These are phyloP conservation scores for Phytophthora europaea DNA, from an alignment of 352 stramenopile genomes.

Conservation along the genomic window DNA sequence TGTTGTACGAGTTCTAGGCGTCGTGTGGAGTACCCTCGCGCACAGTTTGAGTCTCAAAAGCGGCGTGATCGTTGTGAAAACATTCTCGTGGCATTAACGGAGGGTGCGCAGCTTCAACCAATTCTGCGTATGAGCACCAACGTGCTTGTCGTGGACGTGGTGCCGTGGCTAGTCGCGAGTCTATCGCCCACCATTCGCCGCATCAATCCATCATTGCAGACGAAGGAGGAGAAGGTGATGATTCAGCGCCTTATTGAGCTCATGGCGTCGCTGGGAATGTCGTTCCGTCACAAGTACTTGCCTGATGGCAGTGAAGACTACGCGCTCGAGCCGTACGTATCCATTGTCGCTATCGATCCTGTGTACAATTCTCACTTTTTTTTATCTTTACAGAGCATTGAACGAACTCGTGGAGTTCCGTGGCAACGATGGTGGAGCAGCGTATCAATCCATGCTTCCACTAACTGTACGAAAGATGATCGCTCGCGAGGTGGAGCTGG, in stretches of 20 bases:
- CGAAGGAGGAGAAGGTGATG: constrained; percentile 72
- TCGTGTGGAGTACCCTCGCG: constrained; percentile 77
- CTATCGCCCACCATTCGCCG: constrained; percentile 75
- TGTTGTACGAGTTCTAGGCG: constrained; percentile 82
- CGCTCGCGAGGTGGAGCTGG: constrained; percentile 80
- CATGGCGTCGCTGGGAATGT: constrained; percentile 83
- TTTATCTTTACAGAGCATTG: constrained; percentile 51
- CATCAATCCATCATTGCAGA: constrained; percentile 66
- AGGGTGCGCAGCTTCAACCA: constrained; percentile 68
- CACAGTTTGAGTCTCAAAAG: constrained; percentile 68
- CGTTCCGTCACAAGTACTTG: constrained; percentile 76
- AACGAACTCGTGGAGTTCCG: constrained; percentile 79
- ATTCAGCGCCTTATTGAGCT: constrained; percentile 77
- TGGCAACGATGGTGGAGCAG: constrained; percentile 39
- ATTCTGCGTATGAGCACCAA: constrained; percentile 68
- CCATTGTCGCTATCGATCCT: background rate
- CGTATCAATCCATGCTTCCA: constrained; percentile 57
- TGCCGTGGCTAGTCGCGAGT: constrained; percentile 76
- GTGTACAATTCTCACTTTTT: constrained; percentile 5
- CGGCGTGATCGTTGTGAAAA: constrained; percentile 68
- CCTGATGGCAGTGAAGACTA: constrained; percentile 81
- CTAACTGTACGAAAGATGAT: constrained; percentile 81
- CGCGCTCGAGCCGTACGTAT: constrained; percentile 77
- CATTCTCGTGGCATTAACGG: constrained; percentile 72
- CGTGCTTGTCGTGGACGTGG: constrained; percentile 77